These are phyloP conservation scores for Phytopythium aichiense DNA, from an alignment of 352 stramenopile species.

Conservation along the genomic window DNA sequence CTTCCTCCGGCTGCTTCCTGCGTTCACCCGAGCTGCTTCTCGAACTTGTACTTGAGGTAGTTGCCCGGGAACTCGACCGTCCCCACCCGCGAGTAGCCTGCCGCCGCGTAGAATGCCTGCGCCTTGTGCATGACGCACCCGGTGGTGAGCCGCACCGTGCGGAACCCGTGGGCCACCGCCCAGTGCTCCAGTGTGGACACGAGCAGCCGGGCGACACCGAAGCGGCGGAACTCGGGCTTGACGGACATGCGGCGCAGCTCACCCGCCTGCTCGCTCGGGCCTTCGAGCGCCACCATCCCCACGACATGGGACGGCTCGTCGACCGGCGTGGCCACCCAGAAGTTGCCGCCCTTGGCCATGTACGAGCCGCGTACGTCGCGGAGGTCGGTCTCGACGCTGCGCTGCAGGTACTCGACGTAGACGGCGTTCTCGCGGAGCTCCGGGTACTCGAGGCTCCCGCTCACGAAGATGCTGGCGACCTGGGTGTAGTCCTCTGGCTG, in stretches of 20 bases:
- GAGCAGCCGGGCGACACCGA: constrained; percentile 22
- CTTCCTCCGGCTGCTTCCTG: too few species aligned
- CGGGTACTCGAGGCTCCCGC: constrained; percentile 29
- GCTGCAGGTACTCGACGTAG: constrained; percentile 19
- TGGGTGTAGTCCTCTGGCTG: constrained; percentile 11
- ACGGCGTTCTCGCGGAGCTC: constrained; percentile 16
- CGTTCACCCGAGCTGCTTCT: too few species aligned
- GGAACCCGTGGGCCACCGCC: constrained; percentile 17
- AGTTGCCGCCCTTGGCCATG: constrained; percentile 21
- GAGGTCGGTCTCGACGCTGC: constrained; percentile 24
- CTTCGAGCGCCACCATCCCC: constrained; percentile 32
- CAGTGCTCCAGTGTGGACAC: constrained; percentile 26
- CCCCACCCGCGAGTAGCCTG: constrained; percentile 16
- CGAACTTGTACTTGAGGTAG: neutral
- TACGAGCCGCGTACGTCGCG: constrained; percentile 25
- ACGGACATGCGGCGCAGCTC: constrained; percentile 41
- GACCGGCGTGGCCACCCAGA: constrained; percentile 24
- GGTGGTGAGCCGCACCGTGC: constrained; percentile 25
- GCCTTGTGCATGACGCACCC: constrained; percentile 19
- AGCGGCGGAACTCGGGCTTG: constrained; percentile 20
- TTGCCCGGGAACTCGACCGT: neutral
- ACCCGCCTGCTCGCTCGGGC: constrained; percentile 14
- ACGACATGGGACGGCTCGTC: constrained; percentile 12
- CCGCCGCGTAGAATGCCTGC: constrained; percentile 24
- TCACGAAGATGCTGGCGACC: constrained; percentile 20